phyloP scores from a whole-genome alignment of 2,329 filamentous ascomycete genomes.

The Claviceps fusiformis region DNA sequence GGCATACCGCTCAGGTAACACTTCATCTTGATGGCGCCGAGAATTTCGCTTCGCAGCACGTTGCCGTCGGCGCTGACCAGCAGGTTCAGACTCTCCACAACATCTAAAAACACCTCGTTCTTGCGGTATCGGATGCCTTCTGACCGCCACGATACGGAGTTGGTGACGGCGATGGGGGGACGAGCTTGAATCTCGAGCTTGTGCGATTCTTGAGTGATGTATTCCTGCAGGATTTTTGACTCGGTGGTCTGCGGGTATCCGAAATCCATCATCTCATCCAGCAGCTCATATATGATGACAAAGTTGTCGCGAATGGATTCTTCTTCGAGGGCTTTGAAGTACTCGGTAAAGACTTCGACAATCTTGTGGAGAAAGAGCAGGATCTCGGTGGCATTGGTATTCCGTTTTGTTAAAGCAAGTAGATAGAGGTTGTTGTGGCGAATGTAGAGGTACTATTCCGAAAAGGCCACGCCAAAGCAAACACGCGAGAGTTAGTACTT shows the following conservation, averaged over 20 bases:
- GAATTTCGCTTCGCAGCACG: conserved; percentile 87
- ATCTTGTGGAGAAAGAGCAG: conserved; percentile 96
- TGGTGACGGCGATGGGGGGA: conserved; percentile 94
- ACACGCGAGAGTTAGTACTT: conserved; percentile 2
- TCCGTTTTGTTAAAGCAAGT: conserved; percentile 92
- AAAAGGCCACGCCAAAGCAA: not conserved
- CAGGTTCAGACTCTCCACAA: conserved; percentile 91
- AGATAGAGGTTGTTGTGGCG: conserved; percentile 98
- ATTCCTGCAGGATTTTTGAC: conserved; percentile 96
- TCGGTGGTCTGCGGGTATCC: conserved; percentile 98
- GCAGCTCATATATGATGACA: conserved; percentile 94
- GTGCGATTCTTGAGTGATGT: conserved; percentile 98
- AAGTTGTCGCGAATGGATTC: conserved; percentile 99
- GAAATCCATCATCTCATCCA: conserved; percentile 99
- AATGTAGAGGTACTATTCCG: conserved; percentile 82
- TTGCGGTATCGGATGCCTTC: conserved; percentile 98
- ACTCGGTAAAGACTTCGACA: conserved; percentile 98
- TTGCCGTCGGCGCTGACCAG: conserved; percentile 90
- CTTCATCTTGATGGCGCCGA: conserved; percentile 98
- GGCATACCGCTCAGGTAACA: conserved; percentile 98
- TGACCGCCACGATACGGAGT: conserved; percentile 94
- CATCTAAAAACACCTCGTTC: conserved; percentile 98
- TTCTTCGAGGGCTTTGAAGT: conserved; percentile 98
- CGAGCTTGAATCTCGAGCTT: conserved; percentile 94
- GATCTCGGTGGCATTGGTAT: conserved; percentile 97